A percentile compares a stretch with the other conserved stretches of the same genome.
Evolutionary conservation across 148 eudicot genomes (phyloP).

Genomic region (Arbutus unedo): DNA sequence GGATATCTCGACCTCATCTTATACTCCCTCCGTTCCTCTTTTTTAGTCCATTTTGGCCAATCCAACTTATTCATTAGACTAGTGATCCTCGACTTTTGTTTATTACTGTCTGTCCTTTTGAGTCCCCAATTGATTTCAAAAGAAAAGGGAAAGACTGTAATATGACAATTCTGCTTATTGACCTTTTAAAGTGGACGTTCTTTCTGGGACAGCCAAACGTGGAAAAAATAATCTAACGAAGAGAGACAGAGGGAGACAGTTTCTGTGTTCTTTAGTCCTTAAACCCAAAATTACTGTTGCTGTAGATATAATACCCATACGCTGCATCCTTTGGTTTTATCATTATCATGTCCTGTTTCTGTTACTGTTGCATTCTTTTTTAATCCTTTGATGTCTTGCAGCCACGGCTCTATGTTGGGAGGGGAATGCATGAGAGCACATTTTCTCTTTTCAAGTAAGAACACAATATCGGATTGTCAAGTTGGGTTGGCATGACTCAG

Average conservation of each 20-base stretch:
- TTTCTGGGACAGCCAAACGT: background rate
- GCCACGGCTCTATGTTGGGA: constrained; percentile 74
- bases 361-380: constrained; percentile 12
- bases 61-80: background rate
- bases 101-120: background rate
- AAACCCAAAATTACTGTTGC: background rate
- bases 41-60: background rate
- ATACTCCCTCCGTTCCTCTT: background rate
- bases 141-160: background rate
- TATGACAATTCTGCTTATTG: background rate
- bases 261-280: background rate
- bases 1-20: background rate
- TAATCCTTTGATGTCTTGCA: constrained; percentile 26
- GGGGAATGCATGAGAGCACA: constrained; percentile 72
- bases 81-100: background rate
- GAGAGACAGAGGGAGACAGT: background rate
- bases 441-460: constrained; percentile 59
- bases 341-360: background rate
- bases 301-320: background rate
- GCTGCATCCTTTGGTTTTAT: background rate
- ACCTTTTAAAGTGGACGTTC: background rate
- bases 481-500: background rate
- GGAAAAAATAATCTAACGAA: background rate
- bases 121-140: background rate
- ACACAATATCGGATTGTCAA: background rate